Evolutionary conservation across 345 rosid species (phyloP).

Genomic region (Brassica nigra): DNA sequence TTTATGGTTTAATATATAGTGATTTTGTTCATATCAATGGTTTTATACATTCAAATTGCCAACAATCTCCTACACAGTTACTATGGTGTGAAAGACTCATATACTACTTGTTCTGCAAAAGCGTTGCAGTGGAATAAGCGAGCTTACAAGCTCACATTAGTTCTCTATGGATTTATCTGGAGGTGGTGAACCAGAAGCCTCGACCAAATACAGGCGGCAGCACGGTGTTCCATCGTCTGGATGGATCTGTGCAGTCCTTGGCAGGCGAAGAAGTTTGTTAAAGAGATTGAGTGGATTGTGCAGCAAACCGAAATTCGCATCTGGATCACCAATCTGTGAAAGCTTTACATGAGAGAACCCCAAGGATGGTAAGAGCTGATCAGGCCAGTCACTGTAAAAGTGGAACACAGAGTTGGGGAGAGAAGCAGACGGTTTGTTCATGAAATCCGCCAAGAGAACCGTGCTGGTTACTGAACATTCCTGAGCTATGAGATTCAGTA

Average conservation of each 20-base stretch:
- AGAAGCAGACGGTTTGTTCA: constrained; percentile 82
- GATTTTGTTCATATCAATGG: constrained; percentile 31
- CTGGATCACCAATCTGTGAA: constrained; percentile 93
- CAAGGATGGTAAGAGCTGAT: constrained; percentile 75
- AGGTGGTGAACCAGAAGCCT: constrained; percentile 78
- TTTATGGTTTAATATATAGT: constrained; percentile 6
- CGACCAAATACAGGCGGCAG: constrained; percentile 86
- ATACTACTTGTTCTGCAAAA: background rate
- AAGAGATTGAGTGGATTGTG: constrained; percentile 75
- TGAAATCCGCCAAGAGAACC: constrained; percentile 90
- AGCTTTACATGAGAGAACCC: constrained; percentile 85
- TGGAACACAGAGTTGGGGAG: constrained; percentile 70
- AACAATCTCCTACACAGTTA: constrained; percentile 26
- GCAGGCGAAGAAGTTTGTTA: constrained; percentile 78
- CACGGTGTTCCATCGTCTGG: constrained; percentile 97
- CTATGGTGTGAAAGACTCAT: constrained; percentile 11
- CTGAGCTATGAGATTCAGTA: constrained; percentile 78
- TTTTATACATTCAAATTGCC: constrained; percentile 30
- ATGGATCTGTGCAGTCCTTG: constrained; percentile 67
- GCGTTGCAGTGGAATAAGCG: background rate
- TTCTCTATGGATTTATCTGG: constrained; percentile 42
- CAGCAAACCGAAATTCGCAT: constrained; percentile 84
- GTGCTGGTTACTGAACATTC: constrained; percentile 61
- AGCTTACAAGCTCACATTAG: constrained; percentile 20
- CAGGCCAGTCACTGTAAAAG: constrained; percentile 97